Base-by-base conservation (phyloP, 345 rosid species). In the Leavenworthia alabamica region DNA sequence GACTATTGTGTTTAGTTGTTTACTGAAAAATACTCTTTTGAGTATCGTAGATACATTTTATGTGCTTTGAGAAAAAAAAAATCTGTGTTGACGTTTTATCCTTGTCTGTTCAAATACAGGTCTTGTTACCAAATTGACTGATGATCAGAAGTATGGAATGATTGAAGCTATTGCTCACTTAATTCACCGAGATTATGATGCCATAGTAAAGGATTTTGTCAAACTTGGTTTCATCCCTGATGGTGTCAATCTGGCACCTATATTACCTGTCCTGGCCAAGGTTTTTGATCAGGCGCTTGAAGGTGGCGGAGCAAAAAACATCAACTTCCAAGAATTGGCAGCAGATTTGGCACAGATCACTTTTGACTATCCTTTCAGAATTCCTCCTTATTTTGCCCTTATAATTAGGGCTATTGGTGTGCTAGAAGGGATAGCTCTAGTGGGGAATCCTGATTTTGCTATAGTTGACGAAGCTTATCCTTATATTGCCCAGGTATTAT, bases 251-350 rank as follows among this genome's bases (percentile, higher is more conserved):
- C 81, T 89, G 81, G 89, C 78, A 50, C 98, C 96, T 13, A 92
- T 92, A 68, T 57, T 89, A 76, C 98, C 98, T 8, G 95, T 92
- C 65, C 79, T 92, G 56, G 98, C 89, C 40, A 92, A 82, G 79
- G 98, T 92, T 66, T 92, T 92, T 72, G 96, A 92, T 80, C 98
- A 92, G 79, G 98, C 98, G 55, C 95, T 86, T 42, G 98, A 92
- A 84, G 98, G 95, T 68, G 98, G 96, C 3, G 98, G 98, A 49
- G 96, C 96, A 6, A 92, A 89, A 78, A 83, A 80, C 73, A 57
- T 92, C 19, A 89, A 92, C 76, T 89, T 92, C 67, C 96, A 92
- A 78, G 96, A 92, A 80, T 80, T 92, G 71, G 96, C 98, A 66
- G 69, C 95, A 23, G 98, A 92, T 81, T 78, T 92, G 75, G 96